Conservation (phyloP, 495 filamentous ascomycete genomes). For the Lophiotrema nucula region DNA sequence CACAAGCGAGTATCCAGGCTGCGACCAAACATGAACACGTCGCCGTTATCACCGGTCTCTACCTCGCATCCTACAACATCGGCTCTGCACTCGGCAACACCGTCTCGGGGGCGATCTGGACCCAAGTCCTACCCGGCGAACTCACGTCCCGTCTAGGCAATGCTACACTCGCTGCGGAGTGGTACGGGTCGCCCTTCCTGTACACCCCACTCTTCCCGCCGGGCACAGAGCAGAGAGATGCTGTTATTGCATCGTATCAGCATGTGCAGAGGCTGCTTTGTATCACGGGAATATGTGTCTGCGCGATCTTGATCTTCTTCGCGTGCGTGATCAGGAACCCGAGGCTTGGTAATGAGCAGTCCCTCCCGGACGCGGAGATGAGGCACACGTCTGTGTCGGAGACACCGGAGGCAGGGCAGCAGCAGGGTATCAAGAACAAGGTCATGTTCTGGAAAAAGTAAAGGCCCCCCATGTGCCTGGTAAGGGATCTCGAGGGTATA, state of each 20-base stretch:
- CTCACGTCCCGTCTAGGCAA: slow-evolving; percentile 36
- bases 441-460: neutral
- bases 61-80: slow-evolving; percentile 33
- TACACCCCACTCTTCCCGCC: slow-evolving; percentile 39
- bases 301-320: slow-evolving; percentile 28
- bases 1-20: slow-evolving; percentile 43
- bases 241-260: slow-evolving; percentile 48
- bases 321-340: slow-evolving; percentile 26
- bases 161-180: slow-evolving; percentile 27
- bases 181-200: slow-evolving; percentile 10
- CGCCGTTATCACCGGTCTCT: slow-evolving; percentile 33
- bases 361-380: slow-evolving; percentile 43
- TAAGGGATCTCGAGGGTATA: no score
- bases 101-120: slow-evolving; percentile 35
- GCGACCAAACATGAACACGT: slow-evolving; percentile 33
- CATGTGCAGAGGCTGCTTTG: slow-evolving; percentile 42
- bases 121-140: slow-evolving; percentile 15
- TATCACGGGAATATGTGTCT: slow-evolving; percentile 32
- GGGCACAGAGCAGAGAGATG: slow-evolving; percentile 47
- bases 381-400: neutral
- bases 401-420: neutral
- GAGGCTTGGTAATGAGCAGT: slow-evolving; percentile 47
- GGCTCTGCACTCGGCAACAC: slow-evolving; percentile 31
- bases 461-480: no score
- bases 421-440: neutral